phyloP scores from a whole-genome alignment of 2,329 filamentous ascomycete species.

The Aspergillus versicolor region DNA sequence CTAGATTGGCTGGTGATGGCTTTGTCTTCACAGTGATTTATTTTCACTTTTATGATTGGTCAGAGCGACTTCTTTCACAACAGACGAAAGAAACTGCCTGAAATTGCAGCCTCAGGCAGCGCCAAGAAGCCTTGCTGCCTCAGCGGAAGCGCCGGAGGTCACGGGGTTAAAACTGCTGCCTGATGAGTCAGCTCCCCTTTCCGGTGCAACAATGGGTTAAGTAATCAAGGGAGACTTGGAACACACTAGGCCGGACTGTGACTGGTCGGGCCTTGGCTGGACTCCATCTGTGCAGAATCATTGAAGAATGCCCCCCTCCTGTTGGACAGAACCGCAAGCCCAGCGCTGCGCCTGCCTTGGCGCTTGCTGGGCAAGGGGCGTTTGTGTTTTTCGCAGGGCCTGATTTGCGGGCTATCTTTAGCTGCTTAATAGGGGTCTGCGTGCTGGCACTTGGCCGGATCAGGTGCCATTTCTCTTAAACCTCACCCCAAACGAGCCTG shows the following conservation, averaged over 20 bases:
- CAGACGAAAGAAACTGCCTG: too few relatives aligned
- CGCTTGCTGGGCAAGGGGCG: background rate
- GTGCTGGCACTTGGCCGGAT: background rate
- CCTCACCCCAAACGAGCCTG: background rate
- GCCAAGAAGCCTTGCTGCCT: too few relatives aligned
- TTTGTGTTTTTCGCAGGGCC: background rate
- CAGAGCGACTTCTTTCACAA: too few relatives aligned
- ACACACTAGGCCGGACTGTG: background rate
- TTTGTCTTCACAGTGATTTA: too few relatives aligned
- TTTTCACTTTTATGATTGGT: too few relatives aligned
- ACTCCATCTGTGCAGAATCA: background rate
- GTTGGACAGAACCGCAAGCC: background rate
- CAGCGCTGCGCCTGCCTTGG: constrained; percentile 8
- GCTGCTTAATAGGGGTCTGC: background rate
- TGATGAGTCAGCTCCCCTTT: background rate
- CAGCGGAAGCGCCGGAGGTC: too few relatives aligned
- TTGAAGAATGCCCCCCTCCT: background rate
- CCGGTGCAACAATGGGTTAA: too few relatives aligned
- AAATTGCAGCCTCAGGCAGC: too few relatives aligned
- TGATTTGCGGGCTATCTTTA: constrained; percentile 14
- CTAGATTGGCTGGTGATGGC: too few relatives aligned
- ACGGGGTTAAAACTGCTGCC: background rate
- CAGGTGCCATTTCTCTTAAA: constrained; percentile 2
- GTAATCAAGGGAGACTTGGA: background rate
- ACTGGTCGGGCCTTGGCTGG: background rate